phyloP scores from a whole-genome alignment of 1,139 yeast genomes.

The Protomyces lactucae-debilis region DNA sequence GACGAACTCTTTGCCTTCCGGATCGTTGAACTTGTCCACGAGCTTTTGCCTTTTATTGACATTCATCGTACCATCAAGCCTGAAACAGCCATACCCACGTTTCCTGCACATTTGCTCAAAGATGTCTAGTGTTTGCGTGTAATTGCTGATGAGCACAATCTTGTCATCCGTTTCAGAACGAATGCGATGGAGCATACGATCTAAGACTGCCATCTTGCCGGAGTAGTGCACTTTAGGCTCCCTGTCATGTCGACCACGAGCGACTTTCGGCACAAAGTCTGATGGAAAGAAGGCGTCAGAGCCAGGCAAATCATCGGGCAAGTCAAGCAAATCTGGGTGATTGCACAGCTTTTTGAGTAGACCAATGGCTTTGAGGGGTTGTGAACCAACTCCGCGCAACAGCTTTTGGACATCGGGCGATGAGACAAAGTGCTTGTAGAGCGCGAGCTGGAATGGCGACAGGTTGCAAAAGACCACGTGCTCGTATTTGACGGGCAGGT shows the following conservation, averaged over 20 bases:
- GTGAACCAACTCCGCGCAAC: constrained; percentile 61
- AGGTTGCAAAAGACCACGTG: constrained; percentile 87
- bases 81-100: constrained; percentile 67
- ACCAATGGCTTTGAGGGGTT: constrained; percentile 88
- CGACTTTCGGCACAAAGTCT: constrained; percentile 52
- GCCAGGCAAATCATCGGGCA: constrained; percentile 75
- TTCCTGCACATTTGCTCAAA: constrained; percentile 79
- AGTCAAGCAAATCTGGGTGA: constrained; percentile 77
- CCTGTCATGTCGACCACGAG: constrained; percentile 53
- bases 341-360: constrained; percentile 82
- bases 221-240: constrained; percentile 58
- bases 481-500: constrained; percentile 90
- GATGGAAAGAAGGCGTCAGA: constrained; percentile 59
- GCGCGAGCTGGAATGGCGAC: constrained; percentile 65
- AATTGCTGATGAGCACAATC: constrained; percentile 87
- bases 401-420: constrained; percentile 73
- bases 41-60: constrained; percentile 89
- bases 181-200: constrained; percentile 65
- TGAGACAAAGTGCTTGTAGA: constrained; percentile 70
- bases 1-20: constrained; percentile 80
- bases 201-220: constrained; percentile 54
- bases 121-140: constrained; percentile 87
- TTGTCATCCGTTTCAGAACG: constrained; percentile 81
- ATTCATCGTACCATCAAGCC: constrained; percentile 89
- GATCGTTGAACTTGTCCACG: constrained; percentile 87